Percentiles rank a stretch among this genome's conserved stretches.
Conservation (phyloP, 2,329 filamentous ascomycete genomes). For the Camillea tinctor region DNA sequence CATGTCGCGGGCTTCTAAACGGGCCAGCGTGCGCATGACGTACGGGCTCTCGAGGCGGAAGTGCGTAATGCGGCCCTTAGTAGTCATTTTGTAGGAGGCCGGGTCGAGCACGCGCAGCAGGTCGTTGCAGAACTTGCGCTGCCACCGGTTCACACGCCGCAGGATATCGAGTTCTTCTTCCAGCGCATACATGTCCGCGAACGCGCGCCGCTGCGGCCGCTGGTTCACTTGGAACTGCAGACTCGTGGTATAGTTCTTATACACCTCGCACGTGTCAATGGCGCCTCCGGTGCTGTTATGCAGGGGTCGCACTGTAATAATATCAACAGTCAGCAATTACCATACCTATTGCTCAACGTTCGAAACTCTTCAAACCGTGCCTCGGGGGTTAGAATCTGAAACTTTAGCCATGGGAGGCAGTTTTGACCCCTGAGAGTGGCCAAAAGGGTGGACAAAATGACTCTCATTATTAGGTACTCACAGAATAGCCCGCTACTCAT, state of each 20-base stretch:
- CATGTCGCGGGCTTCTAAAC: background rate
- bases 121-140: constrained; percentile 12
- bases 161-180: constrained; percentile 13
- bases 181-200: constrained; percentile 9
- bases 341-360: no score
- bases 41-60: constrained; percentile 6
- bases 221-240: constrained; percentile 12
- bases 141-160: constrained; percentile 9
- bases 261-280: constrained; percentile 4
- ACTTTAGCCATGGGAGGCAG: no score
- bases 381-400: no score
- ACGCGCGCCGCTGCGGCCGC: constrained; percentile 9
- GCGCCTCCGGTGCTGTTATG: background rate
- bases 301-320: constrained; percentile 8
- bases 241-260: constrained; percentile 6
- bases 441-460: no score
- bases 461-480: no score
- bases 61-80: constrained; percentile 6
- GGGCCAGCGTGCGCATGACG: constrained; percentile 4
- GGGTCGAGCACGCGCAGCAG: constrained; percentile 12
- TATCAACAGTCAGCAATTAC: no score
- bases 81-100: constrained; percentile 7
- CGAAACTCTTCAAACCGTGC: no score
- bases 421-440: no score
- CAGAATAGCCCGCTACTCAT: constrained; percentile 9